Evolutionary conservation across 441 rosid species (phyloP), one percentile per base, ranked within the genome.

Genomic region (Dalechampia spathulata): DNA sequence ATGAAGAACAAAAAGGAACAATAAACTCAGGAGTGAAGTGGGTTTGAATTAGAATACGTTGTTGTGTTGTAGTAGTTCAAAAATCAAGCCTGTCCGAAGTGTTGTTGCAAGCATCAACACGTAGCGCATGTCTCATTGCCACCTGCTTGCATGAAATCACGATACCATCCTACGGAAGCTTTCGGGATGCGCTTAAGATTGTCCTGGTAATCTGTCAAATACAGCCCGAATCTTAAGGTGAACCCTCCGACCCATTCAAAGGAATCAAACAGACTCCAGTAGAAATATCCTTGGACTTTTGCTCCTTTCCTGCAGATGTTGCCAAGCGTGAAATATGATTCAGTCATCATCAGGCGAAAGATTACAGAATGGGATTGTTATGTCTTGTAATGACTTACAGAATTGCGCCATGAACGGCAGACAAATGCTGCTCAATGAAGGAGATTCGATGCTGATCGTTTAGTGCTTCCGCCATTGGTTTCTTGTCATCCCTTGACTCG

Each of bases 251-350:
- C 21, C 72, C 76, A 78, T 40, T 78, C 82, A 53, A 69, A 72
- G 21, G 67, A 62, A 58, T 78, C 79, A 51, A 67, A 51, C 2
- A 60, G 36, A 38, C 57, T 68, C 79, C 79, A 78, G 25, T 67
- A 62, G 40, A 74, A 60, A 56, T 75, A 78, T 9, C 78, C 80
- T 61, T 65, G 68, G 13, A 75, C 75, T 2, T 73, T 59, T 34
- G 55, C 74, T 5, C 80, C 78, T 20, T 42, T 20, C 39, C 78
- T 78, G 57, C 56, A 59, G 10, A 34, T 30, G 34, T 8, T 30
- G 8, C 4, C 8, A 30, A 30, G 8, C 4, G 5, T 3, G 34
- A 30, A 30, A 4, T 3, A 30, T 3, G 5, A 30, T 3, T 3
- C 34, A 30, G 34, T 30, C 5, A 30, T 30, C 5, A 30, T 30